Evolutionary conservation across 352 stramenopile genomes (phyloP).

Genomic region (Phytophthora europaea): DNA sequence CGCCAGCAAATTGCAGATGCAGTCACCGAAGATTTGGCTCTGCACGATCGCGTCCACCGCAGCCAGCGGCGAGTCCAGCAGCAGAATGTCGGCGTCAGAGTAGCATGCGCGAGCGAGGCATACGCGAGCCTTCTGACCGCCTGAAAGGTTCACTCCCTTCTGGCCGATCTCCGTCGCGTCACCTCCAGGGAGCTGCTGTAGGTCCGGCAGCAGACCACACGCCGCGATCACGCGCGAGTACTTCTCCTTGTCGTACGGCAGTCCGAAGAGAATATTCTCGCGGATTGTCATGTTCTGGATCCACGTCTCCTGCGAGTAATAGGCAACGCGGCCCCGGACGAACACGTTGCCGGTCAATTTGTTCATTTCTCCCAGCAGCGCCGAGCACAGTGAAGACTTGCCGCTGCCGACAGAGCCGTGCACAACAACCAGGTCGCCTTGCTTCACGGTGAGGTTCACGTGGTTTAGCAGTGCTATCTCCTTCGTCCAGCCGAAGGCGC

Average conservation of each 20-base stretch:
- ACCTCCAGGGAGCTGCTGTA: conserved; percentile 85
- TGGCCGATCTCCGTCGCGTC: conserved; percentile 96
- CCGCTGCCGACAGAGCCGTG: conserved; percentile 56
- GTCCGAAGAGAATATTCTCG: conserved; percentile 96
- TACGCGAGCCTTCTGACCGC: conserved; percentile 93
- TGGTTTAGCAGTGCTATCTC: conserved; percentile 36
- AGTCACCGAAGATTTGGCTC: conserved; percentile 85
- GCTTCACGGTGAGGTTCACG: conserved; percentile 48
- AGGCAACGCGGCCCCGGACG: conserved; percentile 56
- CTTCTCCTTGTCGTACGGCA: conserved; percentile 49
- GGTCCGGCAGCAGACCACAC: conserved; percentile 88
- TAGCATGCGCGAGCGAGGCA: conserved; percentile 75
- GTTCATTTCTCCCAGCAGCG: conserved; percentile 89
- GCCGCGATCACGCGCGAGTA: conserved; percentile 66
- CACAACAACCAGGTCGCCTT: conserved; percentile 63
- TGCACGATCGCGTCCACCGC: conserved; percentile 96
- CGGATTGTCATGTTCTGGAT: conserved; percentile 96
- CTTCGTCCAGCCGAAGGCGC: conserved; percentile 47
- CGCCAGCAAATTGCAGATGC: conserved; percentile 40
- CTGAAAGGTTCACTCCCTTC: conserved; percentile 95
- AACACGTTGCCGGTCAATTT: conserved; percentile 47
- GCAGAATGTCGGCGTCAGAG: conserved; percentile 63
- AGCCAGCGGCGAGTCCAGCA: conserved; percentile 94
- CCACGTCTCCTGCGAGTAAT: conserved; percentile 90
- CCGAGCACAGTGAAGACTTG: conserved; percentile 67